Percentiles rank a stretch among this genome's conserved stretches.
Evolutionary conservation across 2,329 filamentous ascomycete genomes (phyloP).

Genomic region (Ophiocordyceps robertsii): DNA sequence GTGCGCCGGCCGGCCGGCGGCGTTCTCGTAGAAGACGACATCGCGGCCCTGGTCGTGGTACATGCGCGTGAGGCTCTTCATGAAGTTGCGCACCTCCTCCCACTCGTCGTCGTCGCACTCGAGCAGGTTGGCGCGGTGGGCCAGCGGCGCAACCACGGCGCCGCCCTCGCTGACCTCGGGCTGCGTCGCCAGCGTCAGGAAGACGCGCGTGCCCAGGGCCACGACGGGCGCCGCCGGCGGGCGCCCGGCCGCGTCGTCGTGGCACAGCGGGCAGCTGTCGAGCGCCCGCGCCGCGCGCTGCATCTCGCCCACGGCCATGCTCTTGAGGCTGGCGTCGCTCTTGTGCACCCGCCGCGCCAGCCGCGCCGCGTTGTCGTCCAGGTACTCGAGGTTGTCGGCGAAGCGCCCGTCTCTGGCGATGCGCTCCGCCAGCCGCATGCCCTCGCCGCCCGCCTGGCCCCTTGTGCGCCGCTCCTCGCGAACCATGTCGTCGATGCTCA

Average conservation of each 20-base stretch:
- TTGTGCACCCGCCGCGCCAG: constrained; percentile 79
- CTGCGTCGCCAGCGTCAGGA: constrained; percentile 76
- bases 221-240: constrained; percentile 76
- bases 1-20: constrained; percentile 51
- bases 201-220: constrained; percentile 74
- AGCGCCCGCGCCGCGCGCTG: constrained; percentile 80
- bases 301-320: constrained; percentile 74
- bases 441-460: constrained; percentile 65
- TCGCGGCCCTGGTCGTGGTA: constrained; percentile 88
- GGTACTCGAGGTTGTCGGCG: constrained; percentile 85
- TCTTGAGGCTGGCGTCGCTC: constrained; percentile 77
- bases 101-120: constrained; percentile 98
- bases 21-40: constrained; percentile 96
- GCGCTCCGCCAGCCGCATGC: constrained; percentile 70
- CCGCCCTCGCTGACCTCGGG: constrained; percentile 76
- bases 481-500: constrained; percentile 95
- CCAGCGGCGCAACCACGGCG: constrained; percentile 77
- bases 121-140: constrained; percentile 80
- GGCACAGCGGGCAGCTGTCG: constrained; percentile 79
- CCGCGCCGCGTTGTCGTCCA: constrained; percentile 91
- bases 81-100: constrained; percentile 98
- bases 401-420: constrained; percentile 92
- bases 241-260: constrained; percentile 66
- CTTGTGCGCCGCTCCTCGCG: constrained; percentile 81
- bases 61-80: constrained; percentile 89